These are phyloP conservation scores for Lumnitzera littorea DNA, from an alignment of 345 rosid genomes.

Conservation along the genomic window DNA sequence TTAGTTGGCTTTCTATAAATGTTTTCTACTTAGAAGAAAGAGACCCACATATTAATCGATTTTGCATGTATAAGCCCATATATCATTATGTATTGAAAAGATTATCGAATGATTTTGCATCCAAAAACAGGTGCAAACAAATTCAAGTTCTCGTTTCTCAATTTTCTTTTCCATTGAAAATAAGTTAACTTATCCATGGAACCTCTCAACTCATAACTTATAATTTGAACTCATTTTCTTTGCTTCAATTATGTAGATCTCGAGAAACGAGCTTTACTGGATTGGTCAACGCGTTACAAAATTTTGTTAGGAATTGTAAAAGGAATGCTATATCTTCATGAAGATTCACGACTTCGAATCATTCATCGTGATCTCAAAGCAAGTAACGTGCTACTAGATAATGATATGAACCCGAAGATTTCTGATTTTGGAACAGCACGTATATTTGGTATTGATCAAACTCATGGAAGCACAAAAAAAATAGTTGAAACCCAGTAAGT, in stretches of 20 bases:
- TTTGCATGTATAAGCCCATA: no score
- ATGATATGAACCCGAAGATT: conserved; percentile 29
- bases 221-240: neutral
- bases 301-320: conserved; percentile 27
- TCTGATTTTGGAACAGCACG: conserved; percentile 31
- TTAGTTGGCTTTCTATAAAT: no score
- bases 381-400: conserved; percentile 21
- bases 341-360: conserved; percentile 25
- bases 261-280: neutral
- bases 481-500: conserved; percentile 28
- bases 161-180: no score
- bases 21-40: no score
- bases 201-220: neutral
- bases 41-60: no score
- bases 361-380: conserved; percentile 28
- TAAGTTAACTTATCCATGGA: neutral
- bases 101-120: no score
- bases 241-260: neutral
- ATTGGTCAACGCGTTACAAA: conserved; percentile 12
- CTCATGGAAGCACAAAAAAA: conserved; percentile 16
- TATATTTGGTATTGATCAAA: conserved; percentile 14
- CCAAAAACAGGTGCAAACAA: no score
- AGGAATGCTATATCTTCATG: conserved; percentile 29
- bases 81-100: no score
- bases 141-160: neutral